phyloP scores from a whole-genome alignment of 1,139 yeast genomes.

The Hemisphaericaspora lyxosophila region DNA sequence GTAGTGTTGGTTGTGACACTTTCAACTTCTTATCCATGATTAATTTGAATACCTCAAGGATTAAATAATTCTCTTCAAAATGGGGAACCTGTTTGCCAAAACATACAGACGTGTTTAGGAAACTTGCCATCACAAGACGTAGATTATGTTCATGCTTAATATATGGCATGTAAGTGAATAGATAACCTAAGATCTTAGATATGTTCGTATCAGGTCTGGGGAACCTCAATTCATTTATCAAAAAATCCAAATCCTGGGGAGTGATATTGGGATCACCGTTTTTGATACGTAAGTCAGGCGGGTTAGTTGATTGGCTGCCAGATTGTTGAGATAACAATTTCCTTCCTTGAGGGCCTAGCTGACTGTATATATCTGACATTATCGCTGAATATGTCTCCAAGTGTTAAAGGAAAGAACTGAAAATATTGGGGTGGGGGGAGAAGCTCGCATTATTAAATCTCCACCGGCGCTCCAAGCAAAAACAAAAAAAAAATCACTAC shows the following conservation, averaged over 20 bases:
- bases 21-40: slow-evolving; percentile 52
- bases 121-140: slow-evolving; percentile 48
- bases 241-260: slow-evolving; percentile 51
- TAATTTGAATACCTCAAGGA: slow-evolving; percentile 51
- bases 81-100: slow-evolving; percentile 39
- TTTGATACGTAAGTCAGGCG: not conserved
- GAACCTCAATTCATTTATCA: slow-evolving; percentile 43
- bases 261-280: slow-evolving; percentile 5
- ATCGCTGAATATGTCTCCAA: no score
- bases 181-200: slow-evolving; percentile 46
- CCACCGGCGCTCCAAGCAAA: no score
- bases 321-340: slow-evolving; percentile 12
- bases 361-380: slow-evolving; percentile 21
- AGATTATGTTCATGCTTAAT: slow-evolving; percentile 60
- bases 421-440: not conserved
- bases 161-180: slow-evolving; percentile 61
- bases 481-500: not conserved
- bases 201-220: slow-evolving; percentile 37
- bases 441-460: no score
- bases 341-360: slow-evolving; percentile 26
- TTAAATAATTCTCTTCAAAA: slow-evolving; percentile 34
- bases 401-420: no score
- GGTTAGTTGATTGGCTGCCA: slow-evolving; percentile 2
- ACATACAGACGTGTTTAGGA: slow-evolving; percentile 48
- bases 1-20: slow-evolving; percentile 62